Conservation (phyloP, 108 stramenopile species). For the Cyclostephanos invisitatus region DNA sequence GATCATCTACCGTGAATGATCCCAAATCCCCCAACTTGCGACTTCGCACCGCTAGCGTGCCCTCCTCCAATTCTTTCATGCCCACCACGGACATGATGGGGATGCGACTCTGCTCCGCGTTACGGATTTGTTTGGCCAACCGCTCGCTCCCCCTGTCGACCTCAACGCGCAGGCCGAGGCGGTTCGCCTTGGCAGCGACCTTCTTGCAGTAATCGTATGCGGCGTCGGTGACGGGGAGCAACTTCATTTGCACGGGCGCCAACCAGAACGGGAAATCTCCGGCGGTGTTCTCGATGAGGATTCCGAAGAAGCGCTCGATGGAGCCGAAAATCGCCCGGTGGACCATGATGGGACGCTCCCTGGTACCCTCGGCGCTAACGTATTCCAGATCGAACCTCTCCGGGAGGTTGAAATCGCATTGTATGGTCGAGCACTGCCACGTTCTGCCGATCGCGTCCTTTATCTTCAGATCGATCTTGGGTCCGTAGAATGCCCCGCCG, state of each 20-base stretch:
- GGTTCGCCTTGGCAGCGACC: slow-evolving; percentile 74
- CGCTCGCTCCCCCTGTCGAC: slow-evolving; percentile 90
- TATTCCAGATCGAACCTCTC: slow-evolving; percentile 96
- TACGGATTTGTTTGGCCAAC: slow-evolving; percentile 96
- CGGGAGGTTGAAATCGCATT: slow-evolving; percentile 98
- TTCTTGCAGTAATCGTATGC: slow-evolving; percentile 87
- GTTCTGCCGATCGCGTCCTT: slow-evolving; percentile 96
- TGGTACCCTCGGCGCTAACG: slow-evolving; percentile 71
- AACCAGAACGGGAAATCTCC: slow-evolving; percentile 97
- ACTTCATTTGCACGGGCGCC: slow-evolving; percentile 88
- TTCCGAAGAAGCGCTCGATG: slow-evolving; percentile 97
- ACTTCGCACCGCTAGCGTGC: slow-evolving; percentile 84
- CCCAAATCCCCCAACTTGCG: slow-evolving; percentile 90
- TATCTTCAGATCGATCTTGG: slow-evolving; percentile 98
- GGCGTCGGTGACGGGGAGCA: slow-evolving; percentile 95
- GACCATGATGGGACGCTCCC: slow-evolving; percentile 91
- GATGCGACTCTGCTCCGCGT: slow-evolving; percentile 90
- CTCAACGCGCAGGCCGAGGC: slow-evolving; percentile 86
- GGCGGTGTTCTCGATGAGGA: slow-evolving; percentile 93
- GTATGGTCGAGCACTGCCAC: slow-evolving; percentile 98
- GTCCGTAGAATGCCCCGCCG: slow-evolving; percentile 98
- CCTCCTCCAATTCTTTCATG: slow-evolving; percentile 87
- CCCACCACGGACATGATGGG: slow-evolving; percentile 97
- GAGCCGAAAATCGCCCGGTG: slow-evolving; percentile 99
- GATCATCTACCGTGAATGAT: slow-evolving; percentile 72